These are phyloP conservation scores for Xerocomellus amylosporus DNA, from an alignment of 768 basidiomycete genomes.

Conservation along the genomic window DNA sequence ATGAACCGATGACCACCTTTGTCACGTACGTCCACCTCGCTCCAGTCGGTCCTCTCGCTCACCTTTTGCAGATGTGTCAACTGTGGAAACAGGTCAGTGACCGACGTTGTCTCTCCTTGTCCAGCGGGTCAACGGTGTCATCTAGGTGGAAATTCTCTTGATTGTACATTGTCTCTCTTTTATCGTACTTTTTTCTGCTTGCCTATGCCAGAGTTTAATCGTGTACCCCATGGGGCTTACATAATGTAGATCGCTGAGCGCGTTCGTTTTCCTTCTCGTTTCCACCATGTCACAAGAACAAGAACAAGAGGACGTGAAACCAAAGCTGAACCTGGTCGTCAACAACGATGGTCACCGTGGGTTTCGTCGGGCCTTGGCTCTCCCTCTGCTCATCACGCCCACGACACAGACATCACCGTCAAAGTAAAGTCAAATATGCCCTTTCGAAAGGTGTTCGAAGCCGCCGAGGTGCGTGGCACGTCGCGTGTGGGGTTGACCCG, in stretches of 20 bases:
- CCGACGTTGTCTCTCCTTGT: not conserved
- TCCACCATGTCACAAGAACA: conserved; percentile 29
- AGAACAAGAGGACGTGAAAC: conserved; percentile 61
- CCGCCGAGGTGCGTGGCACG: conserved; percentile 55
- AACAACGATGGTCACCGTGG: conserved; percentile 53
- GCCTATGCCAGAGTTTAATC: conserved; percentile 12
- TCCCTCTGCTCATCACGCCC: not conserved
- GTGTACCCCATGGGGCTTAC: conserved; percentile 22
- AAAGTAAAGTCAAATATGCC: conserved; percentile 63
- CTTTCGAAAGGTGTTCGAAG: conserved; percentile 67
- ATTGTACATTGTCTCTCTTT: conserved; percentile 11
- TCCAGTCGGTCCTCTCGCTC: not conserved
- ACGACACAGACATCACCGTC: conserved; percentile 58
- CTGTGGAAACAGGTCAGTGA: conserved; percentile 57
- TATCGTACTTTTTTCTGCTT: conserved; percentile 13
- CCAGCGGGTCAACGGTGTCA: not conserved
- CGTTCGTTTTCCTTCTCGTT: conserved; percentile 5
- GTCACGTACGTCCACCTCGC: conserved; percentile 61
- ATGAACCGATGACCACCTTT: conserved; percentile 99
- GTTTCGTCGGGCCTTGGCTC: conserved; percentile 9
- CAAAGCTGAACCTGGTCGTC: conserved; percentile 64
- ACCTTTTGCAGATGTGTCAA: conserved; percentile 52
- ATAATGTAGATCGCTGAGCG: conserved; percentile 18
- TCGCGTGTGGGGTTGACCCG: not conserved
- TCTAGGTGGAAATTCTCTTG: conserved; percentile 65